Evolutionary conservation across 1,284 basidiomycete species (phyloP).

Genomic region (Tremellales sp.): DNA sequence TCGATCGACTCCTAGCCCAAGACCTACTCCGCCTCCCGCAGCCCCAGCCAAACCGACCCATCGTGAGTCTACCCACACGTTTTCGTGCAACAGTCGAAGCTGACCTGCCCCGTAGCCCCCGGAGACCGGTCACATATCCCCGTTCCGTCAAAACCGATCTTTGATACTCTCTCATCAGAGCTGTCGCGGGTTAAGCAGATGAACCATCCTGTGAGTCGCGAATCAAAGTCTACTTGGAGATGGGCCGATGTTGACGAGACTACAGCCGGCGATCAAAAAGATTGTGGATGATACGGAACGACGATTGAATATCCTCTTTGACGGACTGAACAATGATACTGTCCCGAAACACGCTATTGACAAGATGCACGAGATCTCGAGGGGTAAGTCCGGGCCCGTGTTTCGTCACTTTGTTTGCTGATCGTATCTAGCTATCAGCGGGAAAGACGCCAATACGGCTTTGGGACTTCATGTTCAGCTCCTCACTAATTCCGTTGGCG

Average conservation of each 20-base stretch:
- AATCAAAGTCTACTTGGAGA: background rate
- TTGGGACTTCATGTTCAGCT: conserved; percentile 74
- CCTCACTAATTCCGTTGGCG: conserved; percentile 69
- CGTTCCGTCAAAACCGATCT: conserved; percentile 63
- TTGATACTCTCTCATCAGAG: conserved; percentile 61
- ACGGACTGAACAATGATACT: conserved; percentile 86
- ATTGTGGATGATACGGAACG: conserved; percentile 85
- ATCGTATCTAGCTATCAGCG: conserved; percentile 60
- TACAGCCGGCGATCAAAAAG: conserved; percentile 72
- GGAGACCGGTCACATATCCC: conserved; percentile 91
- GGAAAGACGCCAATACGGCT: conserved; percentile 65
- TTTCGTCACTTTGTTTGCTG: background rate
- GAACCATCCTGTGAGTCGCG: conserved; percentile 58
- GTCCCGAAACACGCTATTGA: conserved; percentile 67
- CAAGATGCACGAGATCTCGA: conserved; percentile 62
- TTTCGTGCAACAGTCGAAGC: background rate
- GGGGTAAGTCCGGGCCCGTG: conserved; percentile 54
- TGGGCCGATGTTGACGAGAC: background rate
- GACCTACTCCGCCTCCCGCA: background rate
- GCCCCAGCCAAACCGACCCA: conserved; percentile 61
- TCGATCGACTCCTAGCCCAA: background rate
- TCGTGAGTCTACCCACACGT: conserved; percentile 58
- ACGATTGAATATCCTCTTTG: conserved; percentile 79
- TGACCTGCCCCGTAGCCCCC: conserved; percentile 57
- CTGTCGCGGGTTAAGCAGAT: conserved; percentile 64